These are phyloP conservation scores for Fusarium sp. DNA, from an alignment of 2,329 filamentous ascomycete genomes.

Conservation along the genomic window DNA sequence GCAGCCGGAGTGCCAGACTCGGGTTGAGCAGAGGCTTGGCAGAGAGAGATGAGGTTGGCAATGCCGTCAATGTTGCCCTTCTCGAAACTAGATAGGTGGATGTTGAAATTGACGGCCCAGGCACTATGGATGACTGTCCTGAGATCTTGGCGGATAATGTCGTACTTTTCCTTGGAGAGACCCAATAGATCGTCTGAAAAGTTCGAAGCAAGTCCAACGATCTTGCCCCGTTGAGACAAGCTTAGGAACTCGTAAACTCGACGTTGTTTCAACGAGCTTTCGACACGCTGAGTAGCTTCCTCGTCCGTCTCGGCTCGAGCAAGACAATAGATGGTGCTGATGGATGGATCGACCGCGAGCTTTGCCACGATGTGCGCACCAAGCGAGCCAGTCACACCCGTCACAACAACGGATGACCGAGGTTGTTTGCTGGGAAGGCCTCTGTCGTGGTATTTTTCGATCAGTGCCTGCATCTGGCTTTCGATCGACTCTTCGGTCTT, in stretches of 20 bases:
- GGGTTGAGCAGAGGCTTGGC: constrained; percentile 36
- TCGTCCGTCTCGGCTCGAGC: constrained; percentile 19
- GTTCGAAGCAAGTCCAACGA: constrained; percentile 33
- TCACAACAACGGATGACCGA: constrained; percentile 54
- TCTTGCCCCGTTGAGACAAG: constrained; percentile 41
- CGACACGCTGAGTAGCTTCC: constrained; percentile 19
- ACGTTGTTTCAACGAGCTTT: neutral
- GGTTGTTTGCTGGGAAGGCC: neutral
- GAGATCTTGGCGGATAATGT: constrained; percentile 51
- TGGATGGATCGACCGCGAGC: constrained; percentile 70
- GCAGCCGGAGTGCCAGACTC: constrained; percentile 23
- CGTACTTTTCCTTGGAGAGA: constrained; percentile 46
- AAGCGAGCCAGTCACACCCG: constrained; percentile 73
- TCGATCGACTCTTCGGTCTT: constrained; percentile 39
- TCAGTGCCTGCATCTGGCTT: constrained; percentile 48
- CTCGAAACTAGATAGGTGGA: constrained; percentile 66
- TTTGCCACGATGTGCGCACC: constrained; percentile 72
- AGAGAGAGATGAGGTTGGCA: constrained; percentile 61
- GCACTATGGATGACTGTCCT: constrained; percentile 66
- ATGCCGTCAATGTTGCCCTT: constrained; percentile 62
- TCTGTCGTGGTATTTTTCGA: constrained; percentile 41
- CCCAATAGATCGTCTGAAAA: constrained; percentile 13
- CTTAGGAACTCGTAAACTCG: neutral
- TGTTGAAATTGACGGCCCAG: constrained; percentile 72
- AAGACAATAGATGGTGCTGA: constrained; percentile 62